Percentiles rank a stretch among this genome's conserved stretches.
Evolutionary conservation across 75 land plant species (phyloP).

Genomic region (Larix kaempferi): DNA sequence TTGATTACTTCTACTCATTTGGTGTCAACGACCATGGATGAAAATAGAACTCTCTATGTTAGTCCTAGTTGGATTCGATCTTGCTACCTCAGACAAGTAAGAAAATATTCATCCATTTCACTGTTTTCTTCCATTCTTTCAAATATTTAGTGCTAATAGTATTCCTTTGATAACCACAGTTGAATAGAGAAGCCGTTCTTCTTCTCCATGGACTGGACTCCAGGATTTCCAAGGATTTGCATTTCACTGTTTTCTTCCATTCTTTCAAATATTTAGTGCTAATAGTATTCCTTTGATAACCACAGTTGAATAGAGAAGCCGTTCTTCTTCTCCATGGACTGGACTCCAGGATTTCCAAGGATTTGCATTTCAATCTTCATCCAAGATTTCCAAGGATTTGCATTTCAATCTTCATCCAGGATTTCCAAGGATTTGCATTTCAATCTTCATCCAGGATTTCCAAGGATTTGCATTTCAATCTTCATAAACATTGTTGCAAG

Average conservation of each 20-base stretch:
- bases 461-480: conserved; percentile 75
- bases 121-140: no score
- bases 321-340: conserved; percentile 66
- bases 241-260: background rate
- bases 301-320: conserved; percentile 52
- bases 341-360: conserved; percentile 78
- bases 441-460: no score
- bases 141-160: no score
- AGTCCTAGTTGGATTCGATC: conserved; percentile 68
- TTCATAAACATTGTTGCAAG: conserved; percentile 92
- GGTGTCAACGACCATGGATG: no score
- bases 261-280: background rate
- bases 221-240: no score
- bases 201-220: conserved; percentile 71
- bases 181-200: no score
- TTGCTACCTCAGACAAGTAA: conserved; percentile 59
- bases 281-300: background rate
- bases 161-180: no score
- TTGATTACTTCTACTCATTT: conserved; percentile 80
- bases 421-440: no score
- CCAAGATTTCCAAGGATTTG: no score
- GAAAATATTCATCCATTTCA: no score
- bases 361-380: no score
- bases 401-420: no score
- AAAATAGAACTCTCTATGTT: conserved; percentile 47